phyloP scores from a whole-genome alignment of 2,329 filamentous ascomycete genomes.

The Penicillium sp. region DNA sequence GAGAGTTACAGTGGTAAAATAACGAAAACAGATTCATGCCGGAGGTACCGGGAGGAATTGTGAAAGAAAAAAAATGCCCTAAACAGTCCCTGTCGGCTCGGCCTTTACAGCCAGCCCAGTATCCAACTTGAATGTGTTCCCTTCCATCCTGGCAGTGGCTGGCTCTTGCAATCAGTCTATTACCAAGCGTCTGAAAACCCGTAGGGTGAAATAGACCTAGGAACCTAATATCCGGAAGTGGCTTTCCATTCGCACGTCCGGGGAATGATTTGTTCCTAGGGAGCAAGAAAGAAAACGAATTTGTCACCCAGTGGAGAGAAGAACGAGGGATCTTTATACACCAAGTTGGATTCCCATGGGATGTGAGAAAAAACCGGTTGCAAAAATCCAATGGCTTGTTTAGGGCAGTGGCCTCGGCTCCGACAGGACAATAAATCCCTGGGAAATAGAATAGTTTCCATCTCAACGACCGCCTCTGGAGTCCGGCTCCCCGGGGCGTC shows the following conservation, averaged over 20 bases:
- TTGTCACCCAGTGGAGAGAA: neutral
- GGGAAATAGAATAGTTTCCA: neutral
- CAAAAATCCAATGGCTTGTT: neutral
- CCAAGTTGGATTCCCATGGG: neutral
- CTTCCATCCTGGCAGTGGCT: neutral
- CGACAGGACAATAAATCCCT: neutral
- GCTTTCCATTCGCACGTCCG: neutral
- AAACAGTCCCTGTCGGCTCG: neutral
- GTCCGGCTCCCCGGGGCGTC: conserved; percentile 31
- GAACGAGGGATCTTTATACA: neutral
- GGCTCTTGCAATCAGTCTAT: neutral
- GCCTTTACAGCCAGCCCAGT: neutral
- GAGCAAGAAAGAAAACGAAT: neutral
- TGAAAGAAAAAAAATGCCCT: neutral
- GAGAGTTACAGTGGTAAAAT: neutral
- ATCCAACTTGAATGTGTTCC: neutral
- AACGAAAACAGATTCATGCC: neutral
- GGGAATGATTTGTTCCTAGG: neutral
- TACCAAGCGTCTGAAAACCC: neutral
- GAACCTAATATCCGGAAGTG: neutral
- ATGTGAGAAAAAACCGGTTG: neutral
- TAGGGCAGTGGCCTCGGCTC: neutral
- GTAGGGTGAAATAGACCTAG: neutral
- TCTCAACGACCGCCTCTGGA: conserved; percentile 32
- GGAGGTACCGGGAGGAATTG: no score